Conservation (phyloP, 495 filamentous ascomycete species). For the Penicillium dipodomyicola region DNA sequence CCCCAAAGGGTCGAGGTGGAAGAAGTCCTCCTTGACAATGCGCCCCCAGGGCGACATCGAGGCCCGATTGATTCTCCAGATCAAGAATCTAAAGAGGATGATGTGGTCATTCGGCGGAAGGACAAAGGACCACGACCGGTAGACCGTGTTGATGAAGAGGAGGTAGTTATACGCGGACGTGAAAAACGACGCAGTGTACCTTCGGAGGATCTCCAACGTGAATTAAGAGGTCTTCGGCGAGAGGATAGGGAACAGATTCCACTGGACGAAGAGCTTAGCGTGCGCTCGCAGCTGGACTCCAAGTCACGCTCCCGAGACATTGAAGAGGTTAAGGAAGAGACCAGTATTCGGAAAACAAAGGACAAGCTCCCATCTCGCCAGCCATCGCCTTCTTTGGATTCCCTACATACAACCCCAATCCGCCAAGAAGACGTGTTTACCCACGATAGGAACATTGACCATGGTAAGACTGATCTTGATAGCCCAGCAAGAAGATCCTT, state of each 20-base stretch:
- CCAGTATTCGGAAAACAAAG: conserved; percentile 14
- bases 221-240: conserved; percentile 4
- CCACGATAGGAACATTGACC: conserved; percentile 83
- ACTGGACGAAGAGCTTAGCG: conserved; percentile 17
- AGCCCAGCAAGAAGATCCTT: background rate
- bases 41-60: background rate
- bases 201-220: conserved; percentile 1
- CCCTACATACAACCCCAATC: conserved; percentile 67
- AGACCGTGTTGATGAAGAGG: background rate
- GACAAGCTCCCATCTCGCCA: conserved; percentile 32
- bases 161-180: conserved; percentile 2
- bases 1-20: conserved; percentile 13
- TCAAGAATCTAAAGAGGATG: conserved; percentile 2
- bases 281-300: conserved; percentile 20
- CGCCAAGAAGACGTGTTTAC: conserved; percentile 82
- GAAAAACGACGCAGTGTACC: conserved; percentile 4
- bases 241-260: background rate
- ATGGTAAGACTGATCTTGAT: conserved; percentile 49
- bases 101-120: background rate
- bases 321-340: conserved; percentile 21
- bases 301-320: conserved; percentile 14
- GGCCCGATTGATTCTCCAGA: background rate
- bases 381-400: conserved; percentile 43
- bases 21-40: conserved; percentile 5
- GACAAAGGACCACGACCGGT: background rate